These are phyloP conservation scores for Trypanosoma rangeli DNA, from an alignment of 208 protist species.

Conservation along the genomic window DNA sequence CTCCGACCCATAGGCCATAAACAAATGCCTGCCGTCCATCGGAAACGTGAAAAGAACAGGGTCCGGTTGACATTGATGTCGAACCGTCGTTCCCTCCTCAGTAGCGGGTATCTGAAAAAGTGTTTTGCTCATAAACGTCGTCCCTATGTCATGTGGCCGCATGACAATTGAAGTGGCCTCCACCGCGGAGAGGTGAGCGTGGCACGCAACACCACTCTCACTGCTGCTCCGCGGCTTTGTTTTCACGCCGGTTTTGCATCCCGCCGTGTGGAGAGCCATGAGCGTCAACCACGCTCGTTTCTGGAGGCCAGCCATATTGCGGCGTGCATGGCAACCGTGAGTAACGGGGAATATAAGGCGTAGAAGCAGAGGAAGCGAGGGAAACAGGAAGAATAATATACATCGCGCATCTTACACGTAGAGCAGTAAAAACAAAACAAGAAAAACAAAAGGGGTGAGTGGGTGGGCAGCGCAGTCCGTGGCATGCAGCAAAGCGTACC, in stretches of 20 bases:
- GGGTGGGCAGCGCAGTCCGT: too few relatives aligned
- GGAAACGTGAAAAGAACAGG: conserved; percentile 15
- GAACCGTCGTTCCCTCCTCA: neutral
- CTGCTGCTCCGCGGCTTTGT: neutral
- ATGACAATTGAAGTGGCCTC: conserved; percentile 7
- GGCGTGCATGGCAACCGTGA: neutral
- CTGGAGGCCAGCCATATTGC: neutral
- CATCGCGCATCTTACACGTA: neutral
- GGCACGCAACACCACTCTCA: neutral
- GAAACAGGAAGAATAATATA: neutral
- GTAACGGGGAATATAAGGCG: neutral
- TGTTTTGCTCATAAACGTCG: conserved; percentile 39
- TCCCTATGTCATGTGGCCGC: conserved; percentile 33
- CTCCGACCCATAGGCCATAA: conserved; percentile 13
- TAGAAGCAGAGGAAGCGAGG: neutral
- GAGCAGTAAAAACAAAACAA: neutral
- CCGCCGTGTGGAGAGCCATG: neutral
- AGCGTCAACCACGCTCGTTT: neutral
- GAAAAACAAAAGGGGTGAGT: neutral
- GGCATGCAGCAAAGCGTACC: too few relatives aligned
- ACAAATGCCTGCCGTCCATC: conserved; percentile 16
- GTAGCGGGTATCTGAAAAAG: conserved; percentile 24
- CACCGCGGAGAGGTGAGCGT: neutral
- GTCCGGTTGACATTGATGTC: neutral
- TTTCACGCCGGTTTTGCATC: neutral